phyloP scores from a whole-genome alignment of 306 rosid genomes.

The Pyrus communis region DNA sequence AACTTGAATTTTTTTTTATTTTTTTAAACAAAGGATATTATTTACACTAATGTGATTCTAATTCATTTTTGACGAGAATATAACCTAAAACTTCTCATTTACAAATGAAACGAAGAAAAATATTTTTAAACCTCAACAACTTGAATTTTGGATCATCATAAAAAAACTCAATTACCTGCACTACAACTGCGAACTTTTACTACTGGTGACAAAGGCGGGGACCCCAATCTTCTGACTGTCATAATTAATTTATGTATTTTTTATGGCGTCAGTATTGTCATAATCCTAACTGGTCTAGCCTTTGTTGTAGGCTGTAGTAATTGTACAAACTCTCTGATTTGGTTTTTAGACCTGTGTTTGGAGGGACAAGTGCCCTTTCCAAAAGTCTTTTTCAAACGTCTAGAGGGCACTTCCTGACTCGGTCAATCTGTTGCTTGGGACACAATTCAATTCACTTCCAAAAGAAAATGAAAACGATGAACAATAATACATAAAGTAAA shows the following conservation, averaged over 20 bases:
- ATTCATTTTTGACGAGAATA: too few relatives aligned
- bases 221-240: conserved; percentile 4
- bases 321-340: background rate
- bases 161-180: background rate
- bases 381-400: background rate
- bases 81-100: fast-evolving
- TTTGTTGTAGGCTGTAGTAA: background rate
- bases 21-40: too few relatives aligned
- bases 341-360: background rate
- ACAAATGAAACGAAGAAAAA: fast-evolving
- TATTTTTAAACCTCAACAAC: background rate
- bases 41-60: fast-evolving
- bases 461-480: too few relatives aligned
- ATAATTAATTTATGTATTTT: background rate
- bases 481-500: too few relatives aligned
- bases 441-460: background rate
- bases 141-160: background rate
- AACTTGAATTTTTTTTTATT: background rate
- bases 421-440: background rate
- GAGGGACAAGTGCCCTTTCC: background rate
- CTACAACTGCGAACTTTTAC: background rate
- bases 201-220: background rate
- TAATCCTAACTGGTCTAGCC: background rate
- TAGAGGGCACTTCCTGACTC: background rate
- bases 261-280: background rate